Conservation (phyloP, 2,329 filamentous ascomycete species). For the Monosporascus ibericus region DNA sequence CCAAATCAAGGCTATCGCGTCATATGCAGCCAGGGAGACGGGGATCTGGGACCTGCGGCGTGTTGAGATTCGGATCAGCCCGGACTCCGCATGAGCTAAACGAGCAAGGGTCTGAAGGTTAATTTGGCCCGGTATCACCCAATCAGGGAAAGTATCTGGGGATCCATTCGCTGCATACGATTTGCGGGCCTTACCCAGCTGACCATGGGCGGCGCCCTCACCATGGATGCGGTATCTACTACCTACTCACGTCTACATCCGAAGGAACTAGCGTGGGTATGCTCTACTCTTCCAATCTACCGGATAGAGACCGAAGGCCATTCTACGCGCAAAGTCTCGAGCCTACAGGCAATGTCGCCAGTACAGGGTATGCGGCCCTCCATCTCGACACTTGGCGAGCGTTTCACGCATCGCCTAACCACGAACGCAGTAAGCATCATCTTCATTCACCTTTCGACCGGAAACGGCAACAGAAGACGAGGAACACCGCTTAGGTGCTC, state of each 20-base stretch:
- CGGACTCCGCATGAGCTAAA: background rate
- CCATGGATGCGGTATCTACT: background rate
- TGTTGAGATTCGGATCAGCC: background rate
- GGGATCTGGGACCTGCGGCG: background rate
- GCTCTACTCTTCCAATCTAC: too few species aligned
- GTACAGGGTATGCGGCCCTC: background rate
- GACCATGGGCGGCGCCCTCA: background rate
- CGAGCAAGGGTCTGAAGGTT: background rate
- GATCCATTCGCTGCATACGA: background rate
- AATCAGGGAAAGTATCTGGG: background rate
- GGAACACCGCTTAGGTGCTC: slow-evolving; percentile 21
- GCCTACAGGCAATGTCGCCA: background rate
- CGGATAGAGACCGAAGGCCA: too few species aligned
- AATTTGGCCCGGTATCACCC: background rate
- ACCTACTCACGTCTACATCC: background rate
- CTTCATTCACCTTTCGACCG: slow-evolving; percentile 17
- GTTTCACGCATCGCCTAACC: background rate
- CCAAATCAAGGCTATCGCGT: background rate
- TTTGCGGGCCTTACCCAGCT: background rate
- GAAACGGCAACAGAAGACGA: slow-evolving; percentile 28
- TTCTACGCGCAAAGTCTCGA: background rate
- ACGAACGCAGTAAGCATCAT: slow-evolving; percentile 8
- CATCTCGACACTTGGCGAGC: background rate
- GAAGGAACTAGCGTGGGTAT: background rate
- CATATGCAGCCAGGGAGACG: background rate